Conservation (phyloP, 441 rosid species). For the Adansonia rubrostipa region DNA sequence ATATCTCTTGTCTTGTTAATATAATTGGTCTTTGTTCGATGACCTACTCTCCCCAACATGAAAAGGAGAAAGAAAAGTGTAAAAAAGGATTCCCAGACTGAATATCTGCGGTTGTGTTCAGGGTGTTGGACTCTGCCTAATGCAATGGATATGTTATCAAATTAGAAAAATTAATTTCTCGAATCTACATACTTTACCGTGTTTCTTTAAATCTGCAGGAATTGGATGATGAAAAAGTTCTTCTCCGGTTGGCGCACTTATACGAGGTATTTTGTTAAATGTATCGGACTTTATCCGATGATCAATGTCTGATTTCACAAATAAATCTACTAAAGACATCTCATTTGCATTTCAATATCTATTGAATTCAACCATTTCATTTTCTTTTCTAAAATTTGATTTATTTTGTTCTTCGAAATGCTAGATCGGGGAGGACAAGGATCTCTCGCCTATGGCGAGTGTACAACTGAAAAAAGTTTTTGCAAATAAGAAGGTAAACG, state of each 20-base stretch:
- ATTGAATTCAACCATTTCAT: background rate
- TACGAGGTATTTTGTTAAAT: slow-evolving; percentile 54
- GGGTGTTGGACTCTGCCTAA: background rate
- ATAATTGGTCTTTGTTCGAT: background rate
- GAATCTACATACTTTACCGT: background rate
- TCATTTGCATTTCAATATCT: no score
- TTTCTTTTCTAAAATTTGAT: slow-evolving; percentile 1
- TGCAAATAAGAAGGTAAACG: slow-evolving; percentile 61
- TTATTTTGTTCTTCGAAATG: slow-evolving; percentile 24
- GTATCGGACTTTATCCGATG: background rate
- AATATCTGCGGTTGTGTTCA: background rate
- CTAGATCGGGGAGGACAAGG: slow-evolving; percentile 87
- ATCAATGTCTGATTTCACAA: background rate
- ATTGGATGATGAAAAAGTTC: slow-evolving; percentile 58
- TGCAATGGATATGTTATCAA: slow-evolving; percentile 19
- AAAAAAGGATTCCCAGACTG: background rate
- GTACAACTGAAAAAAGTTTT: slow-evolving; percentile 77
- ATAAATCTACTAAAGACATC: background rate
- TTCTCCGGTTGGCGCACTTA: slow-evolving; percentile 66
- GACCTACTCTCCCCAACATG: background rate
- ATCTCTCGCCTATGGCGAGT: slow-evolving; percentile 65
- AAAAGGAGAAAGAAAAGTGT: background rate
- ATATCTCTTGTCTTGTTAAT: background rate
- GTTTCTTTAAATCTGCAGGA: slow-evolving; percentile 44
- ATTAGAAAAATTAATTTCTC: background rate